phyloP scores from a whole-genome alignment of 202 grass and related monocot genomes.

The Digitaria exilis region DNA sequence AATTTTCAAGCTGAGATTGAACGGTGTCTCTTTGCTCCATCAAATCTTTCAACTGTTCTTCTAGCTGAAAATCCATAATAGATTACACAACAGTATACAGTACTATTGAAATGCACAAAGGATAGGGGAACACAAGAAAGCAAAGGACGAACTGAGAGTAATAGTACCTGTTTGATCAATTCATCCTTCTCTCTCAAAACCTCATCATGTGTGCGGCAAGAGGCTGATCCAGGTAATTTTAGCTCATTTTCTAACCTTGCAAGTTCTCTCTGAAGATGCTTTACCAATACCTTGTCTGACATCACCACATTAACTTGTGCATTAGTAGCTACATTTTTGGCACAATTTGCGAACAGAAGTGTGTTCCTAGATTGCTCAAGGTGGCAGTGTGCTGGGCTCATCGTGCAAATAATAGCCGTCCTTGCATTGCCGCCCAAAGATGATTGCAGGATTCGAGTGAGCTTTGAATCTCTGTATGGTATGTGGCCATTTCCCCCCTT shows the following conservation, averaged over 20 bases:
- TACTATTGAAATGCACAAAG: too few species aligned
- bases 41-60: constrained; percentile 72
- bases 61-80: constrained; percentile 51
- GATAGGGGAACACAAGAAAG: constrained; percentile 3
- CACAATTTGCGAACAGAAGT: constrained; percentile 85
- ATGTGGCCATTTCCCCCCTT: constrained; percentile 81
- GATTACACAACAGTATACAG: neutral
- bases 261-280: constrained; percentile 82
- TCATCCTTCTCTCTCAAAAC: constrained; percentile 74
- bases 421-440: constrained; percentile 85
- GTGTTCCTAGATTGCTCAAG: constrained; percentile 90
- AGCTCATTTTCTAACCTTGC: constrained; percentile 72
- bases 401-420: constrained; percentile 91
- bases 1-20: constrained; percentile 77
- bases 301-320: constrained; percentile 87
- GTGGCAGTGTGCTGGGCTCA: constrained; percentile 82
- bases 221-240: constrained; percentile 53
- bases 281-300: constrained; percentile 87
- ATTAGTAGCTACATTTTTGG: constrained; percentile 75
- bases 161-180: constrained; percentile 72
- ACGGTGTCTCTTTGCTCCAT: constrained; percentile 69
- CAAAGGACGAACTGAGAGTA: neutral
- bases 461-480: constrained; percentile 91
- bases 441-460: constrained; percentile 85
- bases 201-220: constrained; percentile 55